phyloP scores from a whole-genome alignment of 441 rosid species.

The Corymbia calophylla region DNA sequence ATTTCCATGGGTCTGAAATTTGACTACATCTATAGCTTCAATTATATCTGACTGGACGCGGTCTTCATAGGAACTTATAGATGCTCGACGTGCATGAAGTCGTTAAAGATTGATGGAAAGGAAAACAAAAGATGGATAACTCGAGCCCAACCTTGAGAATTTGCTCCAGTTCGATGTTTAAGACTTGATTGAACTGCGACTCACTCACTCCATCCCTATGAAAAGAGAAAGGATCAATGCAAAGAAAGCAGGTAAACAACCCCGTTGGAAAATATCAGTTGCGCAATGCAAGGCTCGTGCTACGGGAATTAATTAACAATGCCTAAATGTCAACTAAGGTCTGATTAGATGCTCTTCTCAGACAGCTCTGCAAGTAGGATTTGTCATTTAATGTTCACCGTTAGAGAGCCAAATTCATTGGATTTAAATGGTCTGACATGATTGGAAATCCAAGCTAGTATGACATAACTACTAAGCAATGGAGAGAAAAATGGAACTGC shows the following conservation, averaged over 20 bases:
- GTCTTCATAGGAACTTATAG: neutral
- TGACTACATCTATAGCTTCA: neutral
- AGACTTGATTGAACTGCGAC: conserved; percentile 79
- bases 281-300: neutral
- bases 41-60: neutral
- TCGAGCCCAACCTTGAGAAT: conserved; percentile 51
- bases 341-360: neutral
- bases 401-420: neutral
- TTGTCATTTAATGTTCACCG: neutral
- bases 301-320: neutral
- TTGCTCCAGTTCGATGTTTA: conserved; percentile 79
- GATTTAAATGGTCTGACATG: neutral
- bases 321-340: neutral
- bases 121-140: neutral
- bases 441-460: neutral
- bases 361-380: neutral
- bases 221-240: neutral
- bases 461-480: neutral
- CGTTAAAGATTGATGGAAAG: neutral
- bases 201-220: conserved; percentile 88
- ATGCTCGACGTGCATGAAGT: neutral
- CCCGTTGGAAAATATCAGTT: neutral
- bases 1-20: neutral
- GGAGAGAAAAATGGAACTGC: neutral
- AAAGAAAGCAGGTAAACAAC: neutral